These are phyloP conservation scores for Aphanoascus verrucosus DNA, from an alignment of 2,329 filamentous ascomycete species.

Conservation along the genomic window DNA sequence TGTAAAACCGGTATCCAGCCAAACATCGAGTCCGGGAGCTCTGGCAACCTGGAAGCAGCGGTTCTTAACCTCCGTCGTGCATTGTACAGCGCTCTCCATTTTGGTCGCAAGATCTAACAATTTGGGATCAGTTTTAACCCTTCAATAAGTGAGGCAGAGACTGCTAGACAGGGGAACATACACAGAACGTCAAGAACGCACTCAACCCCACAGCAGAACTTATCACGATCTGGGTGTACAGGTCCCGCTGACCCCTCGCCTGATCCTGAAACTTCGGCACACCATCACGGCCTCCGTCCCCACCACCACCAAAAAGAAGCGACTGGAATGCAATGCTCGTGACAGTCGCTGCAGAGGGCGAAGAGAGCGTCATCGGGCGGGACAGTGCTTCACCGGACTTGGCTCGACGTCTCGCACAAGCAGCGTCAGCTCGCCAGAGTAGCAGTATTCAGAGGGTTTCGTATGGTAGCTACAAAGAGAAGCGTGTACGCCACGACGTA, in stretches of 20 bases:
- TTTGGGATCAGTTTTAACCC: neutral
- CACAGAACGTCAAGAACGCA: constrained; percentile 39
- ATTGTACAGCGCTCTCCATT: constrained; percentile 85
- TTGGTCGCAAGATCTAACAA: constrained; percentile 63
- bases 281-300: constrained; percentile 14
- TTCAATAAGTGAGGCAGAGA: neutral
- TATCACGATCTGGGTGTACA: constrained; percentile 37
- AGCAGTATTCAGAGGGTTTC: too few species aligned
- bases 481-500: too few species aligned
- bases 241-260: constrained; percentile 28
- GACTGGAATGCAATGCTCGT: constrained; percentile 13
- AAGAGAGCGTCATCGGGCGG: constrained; percentile 12
- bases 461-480: too few species aligned
- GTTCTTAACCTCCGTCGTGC: constrained; percentile 70
- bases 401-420: neutral
- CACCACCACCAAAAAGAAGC: neutral
- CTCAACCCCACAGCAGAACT: constrained; percentile 34
- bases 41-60: constrained; percentile 56
- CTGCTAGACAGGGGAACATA: constrained; percentile 21
- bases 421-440: too few species aligned
- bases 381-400: neutral
- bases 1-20: constrained; percentile 88
- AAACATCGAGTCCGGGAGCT: constrained; percentile 72
- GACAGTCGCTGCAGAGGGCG: constrained; percentile 15
- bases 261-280: constrained; percentile 25